Percentiles rank a stretch among this genome's conserved stretches.
phyloP scores from a whole-genome alignment of 2,329 filamentous ascomycete genomes.

The Ophiosphaerella korrae region DNA sequence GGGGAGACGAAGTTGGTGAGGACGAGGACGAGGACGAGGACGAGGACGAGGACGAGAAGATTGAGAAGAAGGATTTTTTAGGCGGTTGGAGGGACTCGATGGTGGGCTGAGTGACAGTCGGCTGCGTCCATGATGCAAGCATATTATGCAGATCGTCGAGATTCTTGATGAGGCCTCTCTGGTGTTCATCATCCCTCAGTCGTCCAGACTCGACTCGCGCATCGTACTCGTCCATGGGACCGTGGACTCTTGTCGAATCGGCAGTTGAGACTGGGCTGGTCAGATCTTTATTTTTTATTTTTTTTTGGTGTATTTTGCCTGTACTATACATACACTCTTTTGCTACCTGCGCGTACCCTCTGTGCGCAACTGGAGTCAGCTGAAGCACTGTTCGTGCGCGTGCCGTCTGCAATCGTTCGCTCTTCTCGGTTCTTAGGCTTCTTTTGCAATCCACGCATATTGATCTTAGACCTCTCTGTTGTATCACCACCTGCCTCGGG shows the following conservation, averaged over 20 bases:
- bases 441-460: slow-evolving; percentile 38
- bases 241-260: slow-evolving; percentile 44
- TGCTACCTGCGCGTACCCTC: slow-evolving; percentile 38
- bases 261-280: slow-evolving; percentile 17
- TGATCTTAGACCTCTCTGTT: slow-evolving; percentile 14
- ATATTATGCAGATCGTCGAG: slow-evolving; percentile 89
- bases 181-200: slow-evolving; percentile 86
- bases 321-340: slow-evolving; percentile 24
- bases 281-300: neutral
- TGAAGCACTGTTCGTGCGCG: slow-evolving; percentile 6
- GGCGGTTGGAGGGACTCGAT: slow-evolving; percentile 68
- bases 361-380: slow-evolving; percentile 12
- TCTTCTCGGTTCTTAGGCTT: slow-evolving; percentile 12
- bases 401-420: slow-evolving; percentile 6
- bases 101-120: slow-evolving; percentile 75
- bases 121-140: slow-evolving; percentile 73
- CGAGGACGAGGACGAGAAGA: slow-evolving; percentile 60
- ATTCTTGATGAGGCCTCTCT: slow-evolving; percentile 87
- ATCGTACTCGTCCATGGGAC: slow-evolving; percentile 89
- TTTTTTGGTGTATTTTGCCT: neutral
- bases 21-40: slow-evolving; percentile 48
- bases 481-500: slow-evolving; percentile 12
- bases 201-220: slow-evolving; percentile 73
- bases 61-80: slow-evolving; percentile 62
- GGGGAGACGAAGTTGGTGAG: slow-evolving; percentile 45